Evolutionary conservation across 192 early-diverging fungal species (phyloP).

Genomic region (Phlyctochytrium arcticum): DNA sequence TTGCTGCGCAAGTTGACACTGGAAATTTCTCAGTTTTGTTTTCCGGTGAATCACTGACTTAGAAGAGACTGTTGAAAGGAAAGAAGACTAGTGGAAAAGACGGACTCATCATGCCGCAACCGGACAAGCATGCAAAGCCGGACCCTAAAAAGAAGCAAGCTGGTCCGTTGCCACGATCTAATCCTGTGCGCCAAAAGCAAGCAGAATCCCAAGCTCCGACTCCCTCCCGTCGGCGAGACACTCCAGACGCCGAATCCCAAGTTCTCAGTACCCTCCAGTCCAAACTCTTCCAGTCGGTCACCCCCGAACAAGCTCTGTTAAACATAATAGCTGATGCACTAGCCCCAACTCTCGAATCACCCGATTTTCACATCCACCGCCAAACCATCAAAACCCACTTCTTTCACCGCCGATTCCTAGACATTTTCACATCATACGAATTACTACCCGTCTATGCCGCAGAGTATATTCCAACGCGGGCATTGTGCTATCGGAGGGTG

Average conservation of each 20-base stretch:
- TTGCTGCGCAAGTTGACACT: too few species aligned
- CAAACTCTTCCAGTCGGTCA: not conserved
- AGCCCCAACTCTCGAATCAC: slow-evolving; percentile 37
- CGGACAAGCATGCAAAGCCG: not conserved
- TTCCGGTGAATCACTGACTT: too few species aligned
- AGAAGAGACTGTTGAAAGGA: too few species aligned
- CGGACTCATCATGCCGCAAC: not conserved
- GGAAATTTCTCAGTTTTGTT: too few species aligned
- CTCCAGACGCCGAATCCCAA: not conserved
- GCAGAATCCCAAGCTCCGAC: not conserved
- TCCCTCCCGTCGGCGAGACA: not conserved
- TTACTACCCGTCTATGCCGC: slow-evolving; percentile 83
- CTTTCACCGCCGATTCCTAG: slow-evolving; percentile 72
- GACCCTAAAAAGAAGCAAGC: not conserved
- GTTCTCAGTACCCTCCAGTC: not conserved
- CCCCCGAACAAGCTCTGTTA: slow-evolving; percentile 15
- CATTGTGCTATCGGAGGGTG: slow-evolving; percentile 79
- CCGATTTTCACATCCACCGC: slow-evolving; percentile 57
- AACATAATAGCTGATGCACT: slow-evolving; percentile 7
- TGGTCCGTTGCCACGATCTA: too few species aligned
- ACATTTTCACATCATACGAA: slow-evolving; percentile 70
- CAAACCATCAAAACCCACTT: slow-evolving; percentile 82
- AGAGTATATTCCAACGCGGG: slow-evolving; percentile 78
- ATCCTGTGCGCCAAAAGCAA: not conserved
- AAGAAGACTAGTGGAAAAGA: too few species aligned